Base-by-base conservation (phyloP, 768 basidiomycete species). In the Russula earlei region DNA sequence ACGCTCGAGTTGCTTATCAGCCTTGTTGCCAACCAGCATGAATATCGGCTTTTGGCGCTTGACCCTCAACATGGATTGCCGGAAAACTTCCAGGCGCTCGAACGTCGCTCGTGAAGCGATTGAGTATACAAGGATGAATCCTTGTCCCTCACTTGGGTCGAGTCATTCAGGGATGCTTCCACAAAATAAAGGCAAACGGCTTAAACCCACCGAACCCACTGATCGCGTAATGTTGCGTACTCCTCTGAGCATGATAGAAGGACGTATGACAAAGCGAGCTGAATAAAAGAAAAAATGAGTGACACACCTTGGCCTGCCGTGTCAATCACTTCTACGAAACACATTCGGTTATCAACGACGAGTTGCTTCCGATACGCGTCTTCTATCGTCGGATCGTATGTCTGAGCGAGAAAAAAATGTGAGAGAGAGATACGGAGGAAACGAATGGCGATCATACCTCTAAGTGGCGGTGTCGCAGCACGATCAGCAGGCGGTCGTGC, bases 341-440 rank as follows among this genome's bases (percentile, higher is more conserved):
- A 94, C 83, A 93, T 93, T 64, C 85, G 81, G 68, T 92, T 91
- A 71, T 95, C 93, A 61, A 96, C 91, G 54, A 93, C 84, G 64
- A 93, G 80, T 69, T 93, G 91, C 70, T 94, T 95, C 66, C 93
- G 81, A 73, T 97, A 96, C 60, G 92, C 92, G 70, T 96, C 93
- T 74, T 97, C 93, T 81, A 97, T 97, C 64, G 93, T 97, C 55
- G 93, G 93, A 75, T 97, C 93, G 71, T 97, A 97, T 50, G 91
- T 91, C 91, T 95, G 29, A 62, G 54, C 38, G 25, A 51, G 52
- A 59, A 45, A 36, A 44, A 62, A 43, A 48, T 38, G 24, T 27
- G 41, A 38, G 24, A 33, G 41, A 38, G 29, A 19, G 57, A 55
- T 38, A 27, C 29, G 56, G 24, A 49, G 51, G 64, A 15, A 38